Evolutionary conservation across 1,284 basidiomycete species (phyloP), one percentile per base, ranked within the genome.

Genomic region (Cutaneotrichosporon cyanovorans): DNA sequence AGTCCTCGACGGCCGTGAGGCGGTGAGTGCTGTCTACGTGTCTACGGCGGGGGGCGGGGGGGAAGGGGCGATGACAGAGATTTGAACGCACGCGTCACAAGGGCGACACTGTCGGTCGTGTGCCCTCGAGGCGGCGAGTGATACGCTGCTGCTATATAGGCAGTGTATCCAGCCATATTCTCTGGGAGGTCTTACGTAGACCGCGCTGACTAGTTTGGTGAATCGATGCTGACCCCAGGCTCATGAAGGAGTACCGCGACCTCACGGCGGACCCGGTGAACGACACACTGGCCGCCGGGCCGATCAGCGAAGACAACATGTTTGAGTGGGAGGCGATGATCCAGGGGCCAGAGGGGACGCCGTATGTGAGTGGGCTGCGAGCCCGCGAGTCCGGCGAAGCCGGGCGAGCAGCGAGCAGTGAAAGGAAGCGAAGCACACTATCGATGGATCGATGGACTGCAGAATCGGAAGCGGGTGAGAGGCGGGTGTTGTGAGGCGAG

Each of bases 321-420:
- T 89, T 98, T 69, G 85, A 85, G 55, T 99, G 95, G 95, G 95
- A 97, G 73, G 92, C 92, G 15, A 77, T 98, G 58, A 92, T 99
- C 51, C 84, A 83, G 60, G 95, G 95, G 1, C 95, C 93, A 12
- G 90, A 93, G 64, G 95, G 91, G 57, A 98, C 95, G 36, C 95
- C 95, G 1, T 99, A 95, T 69, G 86, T 89, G 68, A 70, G 83
- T 73, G 3, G 6, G 15, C 4, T 12, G 7, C 9, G 16, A 4
- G 18, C 35, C 14, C 16, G 10, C 5, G 38, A 28, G n/a, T 19
- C n/a, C 14, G 14, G 18, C n/a, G n/a, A n/a, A n/a, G n/a, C n/a
- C n/a, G n/a, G n/a, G n/a, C n/a, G n/a, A n/a, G n/a, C n/a, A n/a
- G n/a, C n/a, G n/a, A n/a, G n/a, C n/a, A n/a, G n/a, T n/a, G n/a